Conservation (phyloP, 139 green algal species). For the Chlorella sp. region DNA sequence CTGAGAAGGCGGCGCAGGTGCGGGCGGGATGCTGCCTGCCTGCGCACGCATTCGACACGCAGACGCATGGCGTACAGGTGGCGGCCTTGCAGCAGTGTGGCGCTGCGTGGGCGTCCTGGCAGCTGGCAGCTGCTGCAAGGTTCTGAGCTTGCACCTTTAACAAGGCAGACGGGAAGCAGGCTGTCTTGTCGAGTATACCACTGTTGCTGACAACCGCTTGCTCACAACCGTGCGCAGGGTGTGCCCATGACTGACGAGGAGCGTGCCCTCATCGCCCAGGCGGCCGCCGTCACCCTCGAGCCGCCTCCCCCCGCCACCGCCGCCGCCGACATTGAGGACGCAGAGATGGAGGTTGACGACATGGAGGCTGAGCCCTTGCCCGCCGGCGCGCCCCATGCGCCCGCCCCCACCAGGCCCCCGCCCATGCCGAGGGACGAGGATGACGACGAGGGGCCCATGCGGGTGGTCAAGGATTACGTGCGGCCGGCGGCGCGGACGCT, state of each 20-base stretch:
- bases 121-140: too few species aligned
- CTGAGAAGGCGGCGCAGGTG: not conserved
- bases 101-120: too few species aligned
- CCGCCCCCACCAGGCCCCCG: not conserved
- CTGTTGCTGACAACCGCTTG: too few species aligned
- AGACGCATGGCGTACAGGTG: too few species aligned
- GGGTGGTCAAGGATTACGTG: slow-evolving; percentile 91
- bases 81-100: too few species aligned
- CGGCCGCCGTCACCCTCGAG: slow-evolving; percentile 11
- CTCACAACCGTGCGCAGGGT: slow-evolving; percentile 12
- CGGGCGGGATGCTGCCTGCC: not conserved
- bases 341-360: slow-evolving; percentile 13
- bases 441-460: slow-evolving; percentile 49
- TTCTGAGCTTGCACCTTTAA: too few species aligned
- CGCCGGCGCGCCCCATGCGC: not conserved
- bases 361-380: slow-evolving; percentile 4
- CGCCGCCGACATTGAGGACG: slow-evolving; percentile 10
- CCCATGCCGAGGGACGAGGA: slow-evolving; percentile 37
- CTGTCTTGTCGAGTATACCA: too few species aligned
- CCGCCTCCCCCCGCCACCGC: not conserved
- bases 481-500: slow-evolving; percentile 25
- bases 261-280: slow-evolving; percentile 67
- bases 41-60: too few species aligned
- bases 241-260: slow-evolving; percentile 87
- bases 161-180: too few species aligned